These are phyloP conservation scores for Aspergillus funiculosus DNA, from an alignment of 495 filamentous ascomycete genomes.

Conservation along the genomic window DNA sequence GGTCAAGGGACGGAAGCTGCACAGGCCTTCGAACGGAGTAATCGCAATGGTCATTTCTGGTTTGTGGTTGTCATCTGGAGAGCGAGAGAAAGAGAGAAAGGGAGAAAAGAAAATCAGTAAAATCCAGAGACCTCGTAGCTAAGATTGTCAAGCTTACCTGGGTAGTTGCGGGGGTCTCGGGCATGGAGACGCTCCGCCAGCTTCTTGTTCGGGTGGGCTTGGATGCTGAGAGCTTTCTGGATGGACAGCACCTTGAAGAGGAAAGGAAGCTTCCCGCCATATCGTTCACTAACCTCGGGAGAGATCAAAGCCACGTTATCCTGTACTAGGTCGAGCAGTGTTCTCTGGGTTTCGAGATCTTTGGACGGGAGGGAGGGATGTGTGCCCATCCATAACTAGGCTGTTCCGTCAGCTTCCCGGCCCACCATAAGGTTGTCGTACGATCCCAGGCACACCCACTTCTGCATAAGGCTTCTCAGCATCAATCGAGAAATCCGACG, in stretches of 20 bases:
- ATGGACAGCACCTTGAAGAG: conserved; percentile 97
- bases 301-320: conserved; percentile 81
- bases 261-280: conserved; percentile 80
- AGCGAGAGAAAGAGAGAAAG: background rate
- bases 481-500: conserved; percentile 65
- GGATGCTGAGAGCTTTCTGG: conserved; percentile 89
- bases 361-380: conserved; percentile 93
- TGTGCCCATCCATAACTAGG: conserved; percentile 99
- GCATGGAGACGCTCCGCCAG: conserved; percentile 84
- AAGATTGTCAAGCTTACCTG: conserved; percentile 42
- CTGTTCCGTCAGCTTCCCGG: conserved; percentile 7
- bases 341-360: conserved; percentile 76
- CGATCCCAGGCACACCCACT: conserved; percentile 41
- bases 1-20: conserved; percentile 81
- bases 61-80: conserved; percentile 92
- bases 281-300: conserved; percentile 60
- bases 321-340: conserved; percentile 82
- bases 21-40: conserved; percentile 91
- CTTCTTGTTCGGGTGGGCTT: conserved; percentile 97
- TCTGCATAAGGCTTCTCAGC: conserved; percentile 79
- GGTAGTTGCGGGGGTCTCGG: conserved; percentile 87
- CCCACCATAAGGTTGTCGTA: conserved; percentile 18
- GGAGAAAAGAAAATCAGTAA: background rate
- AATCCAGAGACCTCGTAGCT: background rate
- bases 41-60: conserved; percentile 98